Base-by-base conservation (phyloP, 176 grass and related monocot genomes). In the Melocanna baccifera region DNA sequence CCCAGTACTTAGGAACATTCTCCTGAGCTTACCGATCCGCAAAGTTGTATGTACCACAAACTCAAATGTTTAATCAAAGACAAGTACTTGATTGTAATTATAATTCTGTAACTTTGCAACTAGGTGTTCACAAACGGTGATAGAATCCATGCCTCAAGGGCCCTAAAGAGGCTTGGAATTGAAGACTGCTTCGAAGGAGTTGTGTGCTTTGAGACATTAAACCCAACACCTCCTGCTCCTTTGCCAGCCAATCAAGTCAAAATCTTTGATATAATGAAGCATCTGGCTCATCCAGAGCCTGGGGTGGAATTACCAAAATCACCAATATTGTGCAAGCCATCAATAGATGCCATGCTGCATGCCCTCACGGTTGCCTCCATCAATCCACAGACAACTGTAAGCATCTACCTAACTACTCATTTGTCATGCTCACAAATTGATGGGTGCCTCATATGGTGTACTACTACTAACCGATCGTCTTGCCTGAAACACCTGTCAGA, bases 91-190 rank as follows among this genome's bases (percentile, higher is more conserved):
- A 58, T 73, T 32, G 55, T 62, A 22, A 19, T 56, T 15, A 42
- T 66, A 53, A 76, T 26, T 18, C 14, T 81, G 28, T 11, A 22
- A 30, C 50, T 65, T 25, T 75, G 29, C 26, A 47, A 39, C 42
- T 69, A 94, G 95, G 91, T 94, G 50, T 97, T 97, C 47, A 97
- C 95, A 41, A 97, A 97, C 11, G 95, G 90, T 71, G 95, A 97
- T 59, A 85, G 76, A 67, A 51, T 84, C 13, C 95, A 97, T 84
- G 91, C 92, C 11, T 89, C 81, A 12, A 90, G 84, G 88, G 92
- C 83, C 53, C 79, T 97, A 2, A 80, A 91, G 85, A 94, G 89
- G 87, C 95, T 97, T 10, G 92, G 90, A 42, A 92, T 97, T 37
- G 91, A 97, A 53, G 95, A 91, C 53, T 97, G 95, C 46, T 97